Evolutionary conservation across 768 basidiomycete genomes (phyloP), one percentile per base, ranked within the genome.

Genomic region (Boletus edulis): DNA sequence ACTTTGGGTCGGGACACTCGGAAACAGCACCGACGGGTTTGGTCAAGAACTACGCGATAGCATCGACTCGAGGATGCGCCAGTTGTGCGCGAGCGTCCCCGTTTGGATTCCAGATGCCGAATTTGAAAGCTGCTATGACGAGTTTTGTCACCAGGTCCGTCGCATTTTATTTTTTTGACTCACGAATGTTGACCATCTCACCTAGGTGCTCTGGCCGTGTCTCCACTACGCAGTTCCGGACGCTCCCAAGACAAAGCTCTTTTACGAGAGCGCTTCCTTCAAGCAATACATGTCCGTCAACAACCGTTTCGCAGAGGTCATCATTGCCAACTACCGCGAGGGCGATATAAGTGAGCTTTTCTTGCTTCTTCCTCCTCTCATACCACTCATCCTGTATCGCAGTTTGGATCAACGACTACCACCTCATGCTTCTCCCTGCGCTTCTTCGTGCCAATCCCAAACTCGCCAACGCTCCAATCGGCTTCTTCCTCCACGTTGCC

Each of bases 401-500:
- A 81, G 79, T 91, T 62, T 90, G 87, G 87, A 80, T 91, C 4
- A 94, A 99, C 72, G 96, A 98, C 75, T 99, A 98, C 72, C 96
- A 99, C 66, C 85, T 98, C 46, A 88, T 97, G 78, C 86, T 98
- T 46, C 83, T 97, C 10, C 96, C 96, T 2, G 79, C 81, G 41
- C 85, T 98, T 73, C 81, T 98, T 29, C 86, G 95, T 47, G 78
- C 84, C 27, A 58, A 79, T 73, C 22, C 77, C 69, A 51, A 79
- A 65, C 67, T 92, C 8, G 49, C 64, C 13, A 53, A 71, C 14
- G 75, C 74, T 3, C 73, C 76, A 40, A 79, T 81, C 56, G 83
- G 89, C 3, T 97, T 98, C 82, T 98, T 98, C 80, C 83, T 97
- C 73, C 96, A 98, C 68, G 94, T 95, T 52, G 91, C 96, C 3